Conservation (phyloP, 257 asterid species). For the Petrea volubilis region DNA sequence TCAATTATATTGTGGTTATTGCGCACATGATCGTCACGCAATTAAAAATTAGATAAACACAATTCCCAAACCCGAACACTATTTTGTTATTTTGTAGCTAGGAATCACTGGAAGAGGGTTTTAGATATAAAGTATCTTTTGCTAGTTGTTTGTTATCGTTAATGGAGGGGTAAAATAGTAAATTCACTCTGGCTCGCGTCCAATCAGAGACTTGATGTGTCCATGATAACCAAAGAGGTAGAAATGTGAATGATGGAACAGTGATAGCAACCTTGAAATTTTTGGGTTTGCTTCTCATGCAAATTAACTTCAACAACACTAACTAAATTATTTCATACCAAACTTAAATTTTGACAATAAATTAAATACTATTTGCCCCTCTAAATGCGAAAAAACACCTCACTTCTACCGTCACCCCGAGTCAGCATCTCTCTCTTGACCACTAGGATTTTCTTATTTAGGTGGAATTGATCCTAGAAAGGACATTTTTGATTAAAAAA, state of each 20-base stretch:
- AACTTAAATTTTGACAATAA: neutral
- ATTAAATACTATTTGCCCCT: neutral
- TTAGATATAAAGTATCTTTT: neutral
- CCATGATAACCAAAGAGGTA: constrained; percentile 5
- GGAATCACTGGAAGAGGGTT: no score
- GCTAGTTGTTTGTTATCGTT: neutral
- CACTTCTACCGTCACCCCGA: constrained; percentile 10
- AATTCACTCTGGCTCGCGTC: neutral
- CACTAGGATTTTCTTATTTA: neutral
- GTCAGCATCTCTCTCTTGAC: neutral
- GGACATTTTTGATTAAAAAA: neutral
- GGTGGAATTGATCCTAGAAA: neutral
- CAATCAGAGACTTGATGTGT: constrained; percentile 2
- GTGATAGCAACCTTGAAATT: neutral
- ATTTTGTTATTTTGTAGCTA: no score
- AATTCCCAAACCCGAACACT: no score
- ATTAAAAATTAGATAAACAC: no score
- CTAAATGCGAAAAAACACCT: neutral
- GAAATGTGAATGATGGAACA: constrained; percentile 4
- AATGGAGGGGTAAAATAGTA: neutral
- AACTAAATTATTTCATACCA: neutral
- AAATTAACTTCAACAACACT: constrained; percentile 2
- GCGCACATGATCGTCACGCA: no score
- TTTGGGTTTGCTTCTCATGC: constrained; percentile 11
- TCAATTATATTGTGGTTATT: no score